phyloP scores from a whole-genome alignment of 768 basidiomycete genomes.

The Boletus patriciae region DNA sequence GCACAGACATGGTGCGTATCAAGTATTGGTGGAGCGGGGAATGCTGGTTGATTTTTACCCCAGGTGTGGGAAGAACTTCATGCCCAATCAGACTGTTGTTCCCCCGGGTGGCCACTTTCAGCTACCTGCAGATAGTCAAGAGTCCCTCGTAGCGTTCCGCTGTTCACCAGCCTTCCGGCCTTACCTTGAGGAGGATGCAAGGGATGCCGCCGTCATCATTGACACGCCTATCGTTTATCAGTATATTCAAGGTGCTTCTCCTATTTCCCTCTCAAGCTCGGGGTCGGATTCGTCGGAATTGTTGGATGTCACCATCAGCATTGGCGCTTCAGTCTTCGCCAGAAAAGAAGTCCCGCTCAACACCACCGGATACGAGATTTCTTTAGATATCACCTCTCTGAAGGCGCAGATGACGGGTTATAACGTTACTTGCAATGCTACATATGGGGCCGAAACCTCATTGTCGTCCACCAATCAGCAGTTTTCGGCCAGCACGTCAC shows the following conservation, averaged over 20 bases:
- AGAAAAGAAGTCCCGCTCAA: constrained; percentile 39
- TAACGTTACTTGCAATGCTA: constrained; percentile 37
- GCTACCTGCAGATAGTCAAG: constrained; percentile 32
- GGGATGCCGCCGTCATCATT: constrained; percentile 31
- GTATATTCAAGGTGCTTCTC: constrained; percentile 35
- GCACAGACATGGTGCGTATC: constrained; percentile 31
- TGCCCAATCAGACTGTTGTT: constrained; percentile 40
- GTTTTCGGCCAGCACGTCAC: constrained; percentile 32
- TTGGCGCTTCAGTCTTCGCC: constrained; percentile 24
- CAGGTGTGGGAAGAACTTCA: constrained; percentile 56
- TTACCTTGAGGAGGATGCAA: constrained; percentile 44
- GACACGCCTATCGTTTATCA: constrained; percentile 40
- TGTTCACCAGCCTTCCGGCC: constrained; percentile 49
- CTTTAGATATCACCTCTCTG: constrained; percentile 34
- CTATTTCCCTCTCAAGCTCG: constrained; percentile 26
- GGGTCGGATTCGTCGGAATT: neutral
- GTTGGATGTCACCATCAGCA: constrained; percentile 33
- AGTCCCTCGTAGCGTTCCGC: constrained; percentile 45
- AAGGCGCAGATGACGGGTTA: constrained; percentile 31
- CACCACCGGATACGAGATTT: constrained; percentile 35
- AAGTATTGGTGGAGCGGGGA: too few species aligned
- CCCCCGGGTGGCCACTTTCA: constrained; percentile 49
- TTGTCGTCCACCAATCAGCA: constrained; percentile 28
- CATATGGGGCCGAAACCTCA: constrained; percentile 14
- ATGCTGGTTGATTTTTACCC: neutral